Evolutionary conservation across 2,329 filamentous ascomycete genomes (phyloP).

Genomic region (Fonsecaea pedrosoi): DNA sequence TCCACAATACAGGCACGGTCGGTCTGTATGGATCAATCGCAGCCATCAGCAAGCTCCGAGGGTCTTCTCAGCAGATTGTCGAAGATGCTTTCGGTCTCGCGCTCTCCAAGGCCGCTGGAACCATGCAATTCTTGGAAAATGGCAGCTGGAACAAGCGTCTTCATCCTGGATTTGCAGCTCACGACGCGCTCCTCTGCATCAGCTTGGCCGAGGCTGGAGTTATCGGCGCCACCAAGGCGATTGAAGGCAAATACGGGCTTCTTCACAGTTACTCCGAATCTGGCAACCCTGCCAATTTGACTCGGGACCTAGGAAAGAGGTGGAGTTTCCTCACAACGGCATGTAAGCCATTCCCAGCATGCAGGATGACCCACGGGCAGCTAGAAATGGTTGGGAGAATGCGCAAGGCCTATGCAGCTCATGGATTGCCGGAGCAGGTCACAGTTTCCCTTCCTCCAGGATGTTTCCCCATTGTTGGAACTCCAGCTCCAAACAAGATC

Average conservation of each 20-base stretch:
- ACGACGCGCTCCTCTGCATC: constrained; percentile 47
- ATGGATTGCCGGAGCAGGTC: constrained; percentile 5
- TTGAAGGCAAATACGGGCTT: constrained; percentile 30
- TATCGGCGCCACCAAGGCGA: constrained; percentile 20
- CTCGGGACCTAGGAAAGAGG: constrained; percentile 20
- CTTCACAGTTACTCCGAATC: constrained; percentile 19
- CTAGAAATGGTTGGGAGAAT: constrained; percentile 29
- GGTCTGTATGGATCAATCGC: constrained; percentile 47
- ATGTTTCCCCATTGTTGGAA: constrained; percentile 42
- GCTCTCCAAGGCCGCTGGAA: constrained; percentile 46
- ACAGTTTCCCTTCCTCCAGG: background rate
- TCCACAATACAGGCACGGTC: constrained; percentile 46
- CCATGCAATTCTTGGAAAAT: constrained; percentile 48
- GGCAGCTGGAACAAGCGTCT: constrained; percentile 48
- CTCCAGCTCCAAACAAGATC: constrained; percentile 45
- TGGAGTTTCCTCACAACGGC: constrained; percentile 30
- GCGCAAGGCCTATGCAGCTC: constrained; percentile 9
- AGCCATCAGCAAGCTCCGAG: constrained; percentile 41
- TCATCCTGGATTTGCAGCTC: constrained; percentile 47
- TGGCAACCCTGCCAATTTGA: background rate
- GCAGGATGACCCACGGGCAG: constrained; percentile 32
- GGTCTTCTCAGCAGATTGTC: constrained; percentile 36
- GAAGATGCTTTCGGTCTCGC: constrained; percentile 47
- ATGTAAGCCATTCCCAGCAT: constrained; percentile 34
- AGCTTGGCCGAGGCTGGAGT: constrained; percentile 45